Evolutionary conservation across 2,329 filamentous ascomycete species (phyloP).

Genomic region (Fusarium sp.): DNA sequence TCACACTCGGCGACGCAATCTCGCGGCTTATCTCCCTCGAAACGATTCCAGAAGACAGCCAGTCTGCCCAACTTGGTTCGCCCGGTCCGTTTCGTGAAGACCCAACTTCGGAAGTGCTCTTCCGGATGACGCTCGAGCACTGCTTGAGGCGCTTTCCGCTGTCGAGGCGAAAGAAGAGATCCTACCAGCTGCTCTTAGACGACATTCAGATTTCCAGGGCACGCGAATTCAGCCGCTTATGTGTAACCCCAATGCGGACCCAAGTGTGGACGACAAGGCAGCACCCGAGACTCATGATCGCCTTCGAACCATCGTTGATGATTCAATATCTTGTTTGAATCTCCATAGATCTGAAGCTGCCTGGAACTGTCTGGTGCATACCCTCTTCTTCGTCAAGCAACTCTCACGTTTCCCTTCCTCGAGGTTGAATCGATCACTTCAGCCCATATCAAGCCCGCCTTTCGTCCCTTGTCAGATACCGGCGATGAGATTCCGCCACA

Average conservation of each 20-base stretch:
- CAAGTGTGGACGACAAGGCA: background rate
- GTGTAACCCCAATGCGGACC: background rate
- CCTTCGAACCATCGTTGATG: conserved; percentile 6
- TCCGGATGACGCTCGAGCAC: background rate
- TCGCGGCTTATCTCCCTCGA: background rate
- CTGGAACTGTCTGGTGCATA: conserved; percentile 15
- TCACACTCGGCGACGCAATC: conserved; percentile 1
- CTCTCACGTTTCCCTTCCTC: background rate
- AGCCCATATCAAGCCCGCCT: conserved; percentile 5
- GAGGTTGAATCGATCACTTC: conserved; percentile 10
- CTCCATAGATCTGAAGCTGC: conserved; percentile 8
- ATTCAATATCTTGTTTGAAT: conserved; percentile 8
- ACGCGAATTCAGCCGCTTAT: background rate
- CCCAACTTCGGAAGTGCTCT: background rate
- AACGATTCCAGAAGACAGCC: conserved; percentile 4
- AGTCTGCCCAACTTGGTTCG: conserved; percentile 4
- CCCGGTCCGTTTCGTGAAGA: conserved; percentile 2
- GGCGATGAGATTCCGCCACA: background rate
- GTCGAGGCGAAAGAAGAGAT: conserved; percentile 8
- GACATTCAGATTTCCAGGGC: background rate
- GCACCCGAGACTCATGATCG: background rate
- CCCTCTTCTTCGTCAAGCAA: background rate
- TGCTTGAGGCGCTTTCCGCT: background rate
- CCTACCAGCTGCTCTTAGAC: conserved; percentile 7
- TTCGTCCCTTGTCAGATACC: background rate